A percentile compares a stretch with the other conserved stretches of the same genome.
Conservation (phyloP, 208 protist genomes). For the Crithidia bombi region DNA sequence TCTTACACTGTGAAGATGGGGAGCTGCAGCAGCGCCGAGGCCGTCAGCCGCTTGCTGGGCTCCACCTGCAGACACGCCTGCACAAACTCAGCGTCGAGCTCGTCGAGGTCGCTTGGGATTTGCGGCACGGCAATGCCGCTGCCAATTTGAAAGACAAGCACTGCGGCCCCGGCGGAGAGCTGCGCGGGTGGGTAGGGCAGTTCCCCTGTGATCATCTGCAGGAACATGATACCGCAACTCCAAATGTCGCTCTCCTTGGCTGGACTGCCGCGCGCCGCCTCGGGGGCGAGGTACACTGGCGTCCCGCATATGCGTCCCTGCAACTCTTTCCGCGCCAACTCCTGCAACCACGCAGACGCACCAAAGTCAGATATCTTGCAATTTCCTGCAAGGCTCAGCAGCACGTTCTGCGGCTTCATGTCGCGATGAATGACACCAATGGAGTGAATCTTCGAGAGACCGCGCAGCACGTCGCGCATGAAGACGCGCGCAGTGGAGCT, state of each 20-base stretch:
- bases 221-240: constrained; percentile 88
- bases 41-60: constrained; percentile 57
- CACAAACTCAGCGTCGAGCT: constrained; percentile 75
- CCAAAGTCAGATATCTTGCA: constrained; percentile 95
- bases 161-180: constrained; percentile 46
- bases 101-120: constrained; percentile 63
- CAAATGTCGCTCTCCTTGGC: constrained; percentile 85
- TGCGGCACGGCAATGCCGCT: constrained; percentile 61
- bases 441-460: constrained; percentile 84
- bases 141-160: constrained; percentile 85
- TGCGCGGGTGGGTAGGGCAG: constrained; percentile 76
- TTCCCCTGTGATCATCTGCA: constrained; percentile 82
- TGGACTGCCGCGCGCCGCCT: constrained; percentile 76
- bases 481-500: constrained; percentile 68
- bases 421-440: constrained; percentile 89
- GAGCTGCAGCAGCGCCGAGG: constrained; percentile 64
- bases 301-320: constrained; percentile 75
- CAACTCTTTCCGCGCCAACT: constrained; percentile 64
- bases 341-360: constrained; percentile 73
- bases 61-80: constrained; percentile 58
- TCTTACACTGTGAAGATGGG: constrained; percentile 73
- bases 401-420: constrained; percentile 93
- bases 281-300: constrained; percentile 88
- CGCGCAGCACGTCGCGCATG: constrained; percentile 83
- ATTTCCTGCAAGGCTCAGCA: constrained; percentile 73